Percentiles rank a stretch among this genome's conserved stretches.
Evolutionary conservation across 352 stramenopile species (phyloP).

Genomic region (Poterioochromonas sp.): DNA sequence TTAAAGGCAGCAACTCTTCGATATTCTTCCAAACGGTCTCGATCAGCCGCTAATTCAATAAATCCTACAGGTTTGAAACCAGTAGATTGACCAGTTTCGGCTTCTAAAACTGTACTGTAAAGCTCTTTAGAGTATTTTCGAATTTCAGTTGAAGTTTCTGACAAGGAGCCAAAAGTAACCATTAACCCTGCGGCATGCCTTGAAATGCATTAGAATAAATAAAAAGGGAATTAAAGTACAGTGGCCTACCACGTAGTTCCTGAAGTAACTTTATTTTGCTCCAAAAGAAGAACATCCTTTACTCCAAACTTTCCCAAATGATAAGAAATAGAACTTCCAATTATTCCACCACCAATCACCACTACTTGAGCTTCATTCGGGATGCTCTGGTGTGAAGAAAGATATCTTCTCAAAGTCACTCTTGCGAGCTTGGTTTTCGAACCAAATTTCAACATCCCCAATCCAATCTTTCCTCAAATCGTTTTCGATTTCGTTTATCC

Average conservation of each 20-base stretch:
- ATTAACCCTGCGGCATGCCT: conserved; percentile 50
- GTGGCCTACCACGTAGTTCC: conserved; percentile 62
- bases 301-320: conserved; percentile 53
- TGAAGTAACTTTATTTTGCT: conserved; percentile 53
- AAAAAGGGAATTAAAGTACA: background rate
- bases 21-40: conserved; percentile 51
- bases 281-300: conserved; percentile 53
- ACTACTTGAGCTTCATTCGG: conserved; percentile 51
- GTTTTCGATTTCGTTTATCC: no score
- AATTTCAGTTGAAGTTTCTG: conserved; percentile 49
- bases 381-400: background rate
- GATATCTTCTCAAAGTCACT: background rate
- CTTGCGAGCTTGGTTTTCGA: no score
- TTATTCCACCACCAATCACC: conserved; percentile 58
- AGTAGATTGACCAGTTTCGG: conserved; percentile 50
- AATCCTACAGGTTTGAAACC: conserved; percentile 47
- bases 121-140: conserved; percentile 53
- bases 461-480: no score
- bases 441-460: no score
- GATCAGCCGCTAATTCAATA: conserved; percentile 34
- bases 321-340: conserved; percentile 58
- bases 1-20: conserved; percentile 53
- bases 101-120: conserved; percentile 48
- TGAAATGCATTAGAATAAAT: background rate
- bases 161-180: conserved; percentile 54